Conservation (phyloP, 2,329 filamentous ascomycete species). For the Biscogniauxia mediterranea region DNA sequence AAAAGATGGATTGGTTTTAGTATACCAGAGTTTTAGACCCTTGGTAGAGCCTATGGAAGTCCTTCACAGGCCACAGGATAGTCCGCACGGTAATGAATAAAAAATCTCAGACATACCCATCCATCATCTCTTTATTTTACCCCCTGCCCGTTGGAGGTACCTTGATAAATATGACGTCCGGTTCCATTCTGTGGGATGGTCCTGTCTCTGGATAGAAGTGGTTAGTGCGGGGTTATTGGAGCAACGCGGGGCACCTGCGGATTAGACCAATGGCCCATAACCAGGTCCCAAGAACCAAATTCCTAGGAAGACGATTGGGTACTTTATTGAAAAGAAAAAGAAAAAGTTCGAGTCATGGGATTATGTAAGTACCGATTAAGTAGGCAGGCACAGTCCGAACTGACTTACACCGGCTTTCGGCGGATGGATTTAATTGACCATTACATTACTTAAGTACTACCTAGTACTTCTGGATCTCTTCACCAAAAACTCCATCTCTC, state of each 20-base stretch:
- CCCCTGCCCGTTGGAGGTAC: background rate
- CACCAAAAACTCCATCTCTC: too few species aligned
- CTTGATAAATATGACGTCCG: background rate
- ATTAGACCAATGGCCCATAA: background rate
- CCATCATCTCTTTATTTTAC: background rate
- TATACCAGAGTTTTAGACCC: constrained; percentile 4
- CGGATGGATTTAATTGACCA: constrained; percentile 8
- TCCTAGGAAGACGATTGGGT: background rate
- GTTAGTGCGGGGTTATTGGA: constrained; percentile 17
- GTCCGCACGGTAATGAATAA: constrained; percentile 6
- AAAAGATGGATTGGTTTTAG: constrained; percentile 7
- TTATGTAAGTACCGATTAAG: too few species aligned
- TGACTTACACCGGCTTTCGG: constrained; percentile 19
- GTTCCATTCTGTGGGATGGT: background rate
- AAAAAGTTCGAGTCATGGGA: background rate
- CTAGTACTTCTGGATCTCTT: too few species aligned
- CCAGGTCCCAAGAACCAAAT: background rate
- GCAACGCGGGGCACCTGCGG: constrained; percentile 13
- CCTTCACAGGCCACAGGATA: constrained; percentile 3
- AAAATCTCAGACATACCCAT: background rate
- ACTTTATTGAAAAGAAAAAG: background rate
- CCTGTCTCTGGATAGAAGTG: background rate
- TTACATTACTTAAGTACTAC: background rate
- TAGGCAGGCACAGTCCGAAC: background rate
- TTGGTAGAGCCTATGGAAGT: constrained; percentile 5